These are phyloP conservation scores for Colletotrichum cordylinicola DNA, from an alignment of 2,329 filamentous ascomycete genomes.

Conservation along the genomic window DNA sequence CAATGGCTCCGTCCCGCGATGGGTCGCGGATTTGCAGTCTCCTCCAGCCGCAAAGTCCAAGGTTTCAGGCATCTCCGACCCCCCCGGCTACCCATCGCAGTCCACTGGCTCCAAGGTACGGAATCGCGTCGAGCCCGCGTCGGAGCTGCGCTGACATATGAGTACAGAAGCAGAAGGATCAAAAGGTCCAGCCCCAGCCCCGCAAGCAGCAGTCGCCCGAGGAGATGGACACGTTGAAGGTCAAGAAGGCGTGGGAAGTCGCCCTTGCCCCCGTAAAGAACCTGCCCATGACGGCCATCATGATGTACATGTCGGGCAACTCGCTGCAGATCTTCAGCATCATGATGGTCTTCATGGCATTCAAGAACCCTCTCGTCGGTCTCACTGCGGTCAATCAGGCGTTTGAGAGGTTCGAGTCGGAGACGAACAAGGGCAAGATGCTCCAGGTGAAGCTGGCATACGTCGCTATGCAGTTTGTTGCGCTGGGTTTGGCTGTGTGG, in stretches of 20 bases:
- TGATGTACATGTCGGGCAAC: constrained; percentile 99
- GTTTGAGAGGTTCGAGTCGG: constrained; percentile 91
- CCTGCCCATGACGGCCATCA: constrained; percentile 97
- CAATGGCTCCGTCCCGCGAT: constrained; percentile 64
- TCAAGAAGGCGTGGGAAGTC: constrained; percentile 99
- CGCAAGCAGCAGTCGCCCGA: constrained; percentile 75
- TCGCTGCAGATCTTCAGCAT: constrained; percentile 98
- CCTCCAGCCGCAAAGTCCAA: constrained; percentile 72
- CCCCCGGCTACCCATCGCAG: constrained; percentile 77
- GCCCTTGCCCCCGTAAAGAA: constrained; percentile 92
- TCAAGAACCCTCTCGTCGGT: constrained; percentile 93
- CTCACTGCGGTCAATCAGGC: constrained; percentile 82
- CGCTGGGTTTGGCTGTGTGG: constrained; percentile 88
- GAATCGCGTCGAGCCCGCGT: not conserved
- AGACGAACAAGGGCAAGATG: constrained; percentile 75
- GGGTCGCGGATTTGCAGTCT: constrained; percentile 81
- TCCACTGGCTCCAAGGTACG: constrained; percentile 62
- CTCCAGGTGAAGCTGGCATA: constrained; percentile 88
- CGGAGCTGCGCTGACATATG: not conserved
- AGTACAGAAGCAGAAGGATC: constrained; percentile 55
- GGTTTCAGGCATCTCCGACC: constrained; percentile 75
- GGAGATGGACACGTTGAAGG: constrained; percentile 93
- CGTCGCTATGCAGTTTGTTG: constrained; percentile 83
- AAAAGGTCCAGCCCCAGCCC: constrained; percentile 52
- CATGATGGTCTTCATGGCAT: constrained; percentile 99